phyloP scores from a whole-genome alignment of 2,329 filamentous ascomycete genomes.

The Escovopsis sp. region DNA sequence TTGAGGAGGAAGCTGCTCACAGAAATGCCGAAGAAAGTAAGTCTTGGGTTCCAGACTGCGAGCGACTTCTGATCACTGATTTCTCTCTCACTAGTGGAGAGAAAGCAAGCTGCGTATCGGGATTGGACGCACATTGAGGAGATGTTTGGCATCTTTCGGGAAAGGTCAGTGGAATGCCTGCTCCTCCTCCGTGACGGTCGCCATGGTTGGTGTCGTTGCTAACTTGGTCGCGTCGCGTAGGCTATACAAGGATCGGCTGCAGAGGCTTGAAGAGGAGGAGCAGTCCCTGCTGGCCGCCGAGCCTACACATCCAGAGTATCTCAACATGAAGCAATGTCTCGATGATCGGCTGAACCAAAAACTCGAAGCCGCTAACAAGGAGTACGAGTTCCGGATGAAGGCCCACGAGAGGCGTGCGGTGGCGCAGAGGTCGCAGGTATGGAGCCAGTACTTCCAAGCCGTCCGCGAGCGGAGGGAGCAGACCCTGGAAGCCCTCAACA shows the following conservation, averaged over 20 bases:
- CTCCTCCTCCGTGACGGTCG: conserved; percentile 8
- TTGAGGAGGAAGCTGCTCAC: conserved; percentile 40
- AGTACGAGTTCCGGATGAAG: conserved; percentile 59
- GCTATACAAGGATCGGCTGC: conserved; percentile 76
- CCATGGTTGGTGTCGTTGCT: conserved; percentile 6
- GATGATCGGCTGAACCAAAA: conserved; percentile 72
- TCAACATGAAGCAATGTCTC: conserved; percentile 79
- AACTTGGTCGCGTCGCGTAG: conserved; percentile 26
- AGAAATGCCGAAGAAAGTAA: conserved; percentile 52
- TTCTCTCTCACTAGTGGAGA: conserved; percentile 41
- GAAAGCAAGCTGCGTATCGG: conserved; percentile 66
- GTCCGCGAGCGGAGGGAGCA: conserved; percentile 71
- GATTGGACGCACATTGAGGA: conserved; percentile 69
- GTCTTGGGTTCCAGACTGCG: conserved; percentile 11
- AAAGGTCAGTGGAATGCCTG: conserved; percentile 41
- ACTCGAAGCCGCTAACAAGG: conserved; percentile 57
- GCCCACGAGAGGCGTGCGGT: conserved; percentile 61
- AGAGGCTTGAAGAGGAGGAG: conserved; percentile 60
- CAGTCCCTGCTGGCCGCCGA: conserved; percentile 42
- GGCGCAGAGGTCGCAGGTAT: conserved; percentile 70
- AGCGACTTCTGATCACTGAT: conserved; percentile 8
- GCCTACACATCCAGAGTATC: conserved; percentile 78
- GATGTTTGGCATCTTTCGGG: conserved; percentile 75
- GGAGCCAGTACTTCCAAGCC: conserved; percentile 81
- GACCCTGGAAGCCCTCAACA: conserved; percentile 65